Conservation (phyloP, 495 filamentous ascomycete genomes). For the Penicillium paradoxum region DNA sequence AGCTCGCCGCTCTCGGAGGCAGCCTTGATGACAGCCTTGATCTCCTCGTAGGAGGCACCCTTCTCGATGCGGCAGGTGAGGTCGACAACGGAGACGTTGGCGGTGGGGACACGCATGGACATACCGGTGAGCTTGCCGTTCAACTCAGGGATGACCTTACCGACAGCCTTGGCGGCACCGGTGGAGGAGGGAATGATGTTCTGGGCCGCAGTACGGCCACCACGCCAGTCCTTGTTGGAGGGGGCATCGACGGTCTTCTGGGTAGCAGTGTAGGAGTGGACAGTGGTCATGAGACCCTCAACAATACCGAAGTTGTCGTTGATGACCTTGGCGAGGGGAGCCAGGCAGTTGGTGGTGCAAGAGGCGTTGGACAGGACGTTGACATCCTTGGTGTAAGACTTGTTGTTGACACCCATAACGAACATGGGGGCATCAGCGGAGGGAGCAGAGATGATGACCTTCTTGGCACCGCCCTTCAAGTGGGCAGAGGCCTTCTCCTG, state of each 20-base stretch:
- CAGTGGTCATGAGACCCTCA: slow-evolving; percentile 99
- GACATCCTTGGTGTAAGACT: slow-evolving; percentile 81
- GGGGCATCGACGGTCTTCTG: slow-evolving; percentile 99
- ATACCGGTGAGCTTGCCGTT: slow-evolving; percentile 99
- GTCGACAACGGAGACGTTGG: slow-evolving; percentile 99
- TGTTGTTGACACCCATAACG: slow-evolving; percentile 98
- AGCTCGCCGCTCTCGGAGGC: slow-evolving; percentile 69
- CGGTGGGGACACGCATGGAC: slow-evolving; percentile 97
- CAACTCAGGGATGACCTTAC: slow-evolving; percentile 94
- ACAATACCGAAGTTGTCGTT: slow-evolving; percentile 96
- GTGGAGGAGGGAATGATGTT: slow-evolving; percentile 99
- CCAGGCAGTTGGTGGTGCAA: slow-evolving; percentile 99
- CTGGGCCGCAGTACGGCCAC: slow-evolving; percentile 95
- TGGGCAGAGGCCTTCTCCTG: slow-evolving; percentile 90
- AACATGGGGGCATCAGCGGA: slow-evolving; percentile 99
- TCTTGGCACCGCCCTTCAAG: slow-evolving; percentile 98
- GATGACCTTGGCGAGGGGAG: slow-evolving; percentile 97
- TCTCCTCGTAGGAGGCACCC: slow-evolving; percentile 80
- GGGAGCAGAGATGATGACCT: slow-evolving; percentile 98
- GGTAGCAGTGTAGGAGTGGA: slow-evolving; percentile 99
- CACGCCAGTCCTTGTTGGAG: slow-evolving; percentile 98
- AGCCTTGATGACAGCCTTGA: slow-evolving; percentile 88
- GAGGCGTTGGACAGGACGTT: slow-evolving; percentile 98
- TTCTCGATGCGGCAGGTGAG: slow-evolving; percentile 93
- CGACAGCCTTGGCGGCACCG: slow-evolving; percentile 98